phyloP scores from a whole-genome alignment of 139 green algal species.

The Prasinococcaceae sp. region DNA sequence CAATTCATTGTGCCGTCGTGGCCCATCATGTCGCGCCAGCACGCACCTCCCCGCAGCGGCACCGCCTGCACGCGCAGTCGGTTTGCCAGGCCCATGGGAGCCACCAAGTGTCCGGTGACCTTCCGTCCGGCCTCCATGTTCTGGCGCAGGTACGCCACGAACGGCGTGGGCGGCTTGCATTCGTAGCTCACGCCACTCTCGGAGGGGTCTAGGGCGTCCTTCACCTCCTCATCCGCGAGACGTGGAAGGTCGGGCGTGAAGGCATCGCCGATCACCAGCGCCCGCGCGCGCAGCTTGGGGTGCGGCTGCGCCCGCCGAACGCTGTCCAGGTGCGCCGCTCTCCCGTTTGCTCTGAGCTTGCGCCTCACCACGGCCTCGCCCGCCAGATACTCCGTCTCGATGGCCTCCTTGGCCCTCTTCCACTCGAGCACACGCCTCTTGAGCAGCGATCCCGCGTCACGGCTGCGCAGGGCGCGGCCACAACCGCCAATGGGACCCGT shows the following conservation, averaged over 20 bases:
- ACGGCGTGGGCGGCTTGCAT: not conserved
- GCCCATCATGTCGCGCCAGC: constrained; percentile 8
- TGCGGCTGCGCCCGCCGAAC: no score
- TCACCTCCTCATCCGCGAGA: constrained; percentile 1
- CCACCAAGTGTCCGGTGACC: not conserved
- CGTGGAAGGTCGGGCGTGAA: not conserved
- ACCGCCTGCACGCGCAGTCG: not conserved
- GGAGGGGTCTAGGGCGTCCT: not conserved
- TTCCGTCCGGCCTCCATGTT: not conserved
- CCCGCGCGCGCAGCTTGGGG: not conserved
- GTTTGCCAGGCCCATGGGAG: not conserved
- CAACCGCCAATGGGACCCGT: no score
- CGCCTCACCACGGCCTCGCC: not conserved
- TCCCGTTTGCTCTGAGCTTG: no score
- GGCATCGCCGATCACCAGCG: constrained; percentile 2
- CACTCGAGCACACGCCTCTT: no score
- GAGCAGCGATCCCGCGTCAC: no score
- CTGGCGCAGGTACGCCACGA: constrained; percentile 4
- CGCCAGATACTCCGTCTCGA: not conserved
- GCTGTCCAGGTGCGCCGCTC: no score
- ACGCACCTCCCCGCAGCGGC: not conserved
- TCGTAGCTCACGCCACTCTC: not conserved
- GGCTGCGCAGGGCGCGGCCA: no score
- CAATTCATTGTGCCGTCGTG: not conserved
- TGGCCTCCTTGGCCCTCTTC: not conserved